Evolutionary conservation across 768 basidiomycete species (phyloP).

Genomic region (Serendipita indica): DNA sequence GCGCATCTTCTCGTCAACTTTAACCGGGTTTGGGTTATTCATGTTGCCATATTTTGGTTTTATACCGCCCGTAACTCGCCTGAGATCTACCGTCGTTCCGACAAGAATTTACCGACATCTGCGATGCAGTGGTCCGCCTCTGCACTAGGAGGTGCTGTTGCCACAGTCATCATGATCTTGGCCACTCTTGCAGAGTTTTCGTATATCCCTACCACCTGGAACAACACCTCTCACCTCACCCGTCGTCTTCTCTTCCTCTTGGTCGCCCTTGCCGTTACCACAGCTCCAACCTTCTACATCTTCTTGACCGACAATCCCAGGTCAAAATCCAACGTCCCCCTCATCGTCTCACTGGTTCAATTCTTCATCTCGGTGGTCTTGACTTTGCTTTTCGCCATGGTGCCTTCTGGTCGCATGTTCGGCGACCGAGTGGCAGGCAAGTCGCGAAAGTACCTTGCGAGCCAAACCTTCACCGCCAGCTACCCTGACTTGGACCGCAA

Average conservation of each 20-base stretch:
- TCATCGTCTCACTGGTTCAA: conserved; percentile 91
- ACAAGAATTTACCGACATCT: conserved; percentile 40
- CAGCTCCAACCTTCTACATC: conserved; percentile 89
- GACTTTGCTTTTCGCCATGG: conserved; percentile 72
- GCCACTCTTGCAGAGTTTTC: conserved; percentile 92
- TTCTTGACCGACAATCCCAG: conserved; percentile 64
- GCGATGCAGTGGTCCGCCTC: conserved; percentile 89
- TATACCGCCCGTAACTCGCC: conserved; percentile 94
- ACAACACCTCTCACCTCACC: conserved; percentile 91
- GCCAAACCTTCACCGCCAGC: conserved; percentile 94
- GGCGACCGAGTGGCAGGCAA: conserved; percentile 95
- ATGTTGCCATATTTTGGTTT: conserved; percentile 88
- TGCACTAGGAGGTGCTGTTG: conserved; percentile 87
- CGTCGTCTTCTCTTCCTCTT: conserved; percentile 80
- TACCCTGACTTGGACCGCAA: conserved; percentile 56
- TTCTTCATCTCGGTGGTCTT: conserved; percentile 85
- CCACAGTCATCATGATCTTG: conserved; percentile 90
- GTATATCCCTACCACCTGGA: conserved; percentile 98
- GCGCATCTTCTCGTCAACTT: conserved; percentile 98
- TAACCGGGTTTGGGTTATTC: conserved; percentile 98
- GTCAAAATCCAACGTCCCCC: conserved; percentile 49
- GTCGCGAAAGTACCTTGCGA: conserved; percentile 91
- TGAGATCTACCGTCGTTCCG: conserved; percentile 52
- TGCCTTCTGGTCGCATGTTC: conserved; percentile 97
- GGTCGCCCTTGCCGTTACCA: conserved; percentile 80